Conservation (phyloP, 176 grass and related monocot genomes). For the Triticum urartu region DNA sequence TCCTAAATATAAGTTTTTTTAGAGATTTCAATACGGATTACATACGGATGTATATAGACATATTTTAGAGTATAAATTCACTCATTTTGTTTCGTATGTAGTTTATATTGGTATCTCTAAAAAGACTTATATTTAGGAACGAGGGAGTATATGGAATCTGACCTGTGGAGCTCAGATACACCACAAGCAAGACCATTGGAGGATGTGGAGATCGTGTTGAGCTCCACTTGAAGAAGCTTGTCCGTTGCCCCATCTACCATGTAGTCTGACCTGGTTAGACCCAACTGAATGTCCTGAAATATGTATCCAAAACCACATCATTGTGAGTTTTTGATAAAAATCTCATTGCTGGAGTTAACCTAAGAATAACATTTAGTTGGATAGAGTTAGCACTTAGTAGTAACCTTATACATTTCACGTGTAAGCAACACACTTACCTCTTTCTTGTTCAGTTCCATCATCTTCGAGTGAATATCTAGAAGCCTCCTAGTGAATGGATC, state of each 20-base stretch:
- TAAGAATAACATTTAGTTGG: not conserved
- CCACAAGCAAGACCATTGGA: constrained; percentile 59
- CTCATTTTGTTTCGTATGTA: no score
- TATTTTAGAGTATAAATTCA: no score
- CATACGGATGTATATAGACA: no score
- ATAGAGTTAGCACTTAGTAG: not conserved
- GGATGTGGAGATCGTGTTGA: constrained; percentile 68
- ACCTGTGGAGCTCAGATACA: constrained; percentile 67
- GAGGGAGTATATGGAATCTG: not conserved
- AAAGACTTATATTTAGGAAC: no score
- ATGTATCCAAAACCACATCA: not conserved
- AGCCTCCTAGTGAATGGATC: constrained; percentile 58
- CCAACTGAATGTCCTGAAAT: constrained; percentile 55
- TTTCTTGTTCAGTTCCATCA: constrained; percentile 46
- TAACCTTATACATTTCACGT: not conserved
- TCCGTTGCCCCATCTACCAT: constrained; percentile 58
- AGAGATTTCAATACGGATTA: no score
- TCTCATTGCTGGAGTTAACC: not conserved
- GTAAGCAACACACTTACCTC: constrained; percentile 25
- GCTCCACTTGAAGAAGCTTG: constrained; percentile 63
- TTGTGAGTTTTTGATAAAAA: no score
- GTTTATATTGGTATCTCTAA: no score
- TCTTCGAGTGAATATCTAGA: constrained; percentile 60
- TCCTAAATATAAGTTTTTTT: no score
- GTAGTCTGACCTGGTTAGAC: constrained; percentile 65